Conservation (phyloP, 1,139 yeast genomes). For the Diutina rugosa region DNA sequence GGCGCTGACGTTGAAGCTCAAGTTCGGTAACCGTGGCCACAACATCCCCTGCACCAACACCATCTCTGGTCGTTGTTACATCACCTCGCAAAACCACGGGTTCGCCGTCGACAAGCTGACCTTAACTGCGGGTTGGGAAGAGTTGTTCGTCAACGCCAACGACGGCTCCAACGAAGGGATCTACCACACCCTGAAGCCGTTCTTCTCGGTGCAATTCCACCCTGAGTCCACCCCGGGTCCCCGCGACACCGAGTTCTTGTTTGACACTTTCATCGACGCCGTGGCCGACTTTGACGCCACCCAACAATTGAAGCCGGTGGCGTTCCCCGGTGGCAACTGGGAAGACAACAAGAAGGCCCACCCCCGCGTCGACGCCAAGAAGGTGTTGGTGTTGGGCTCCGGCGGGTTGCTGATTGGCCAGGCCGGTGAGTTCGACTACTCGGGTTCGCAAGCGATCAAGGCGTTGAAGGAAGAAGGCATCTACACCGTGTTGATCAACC, state of each 20-base stretch:
- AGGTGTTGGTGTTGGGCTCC: conserved; percentile 92
- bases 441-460: conserved; percentile 90
- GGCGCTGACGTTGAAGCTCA: conserved; percentile 81
- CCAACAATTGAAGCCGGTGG: conserved; percentile 55
- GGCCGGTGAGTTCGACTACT: conserved; percentile 98
- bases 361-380: conserved; percentile 77
- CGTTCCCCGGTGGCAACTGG: conserved; percentile 79
- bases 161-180: conserved; percentile 99
- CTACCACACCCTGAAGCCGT: conserved; percentile 76
- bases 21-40: conserved; percentile 99
- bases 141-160: conserved; percentile 88
- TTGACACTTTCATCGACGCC: conserved; percentile 82
- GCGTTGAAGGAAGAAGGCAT: conserved; percentile 97
- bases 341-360: conserved; percentile 61
- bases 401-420: conserved; percentile 99
- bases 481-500: conserved; percentile 88
- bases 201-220: conserved; percentile 98
- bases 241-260: conserved; percentile 94
- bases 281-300: conserved; percentile 50
- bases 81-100: conserved; percentile 98
- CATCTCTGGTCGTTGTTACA: conserved; percentile 91
- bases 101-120: conserved; percentile 84
- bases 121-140: conserved; percentile 76
- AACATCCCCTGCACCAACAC: conserved; percentile 95
- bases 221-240: conserved; percentile 99